Conservation (phyloP, 495 filamentous ascomycete species). For the Pseudevernia furfuracea region DNA sequence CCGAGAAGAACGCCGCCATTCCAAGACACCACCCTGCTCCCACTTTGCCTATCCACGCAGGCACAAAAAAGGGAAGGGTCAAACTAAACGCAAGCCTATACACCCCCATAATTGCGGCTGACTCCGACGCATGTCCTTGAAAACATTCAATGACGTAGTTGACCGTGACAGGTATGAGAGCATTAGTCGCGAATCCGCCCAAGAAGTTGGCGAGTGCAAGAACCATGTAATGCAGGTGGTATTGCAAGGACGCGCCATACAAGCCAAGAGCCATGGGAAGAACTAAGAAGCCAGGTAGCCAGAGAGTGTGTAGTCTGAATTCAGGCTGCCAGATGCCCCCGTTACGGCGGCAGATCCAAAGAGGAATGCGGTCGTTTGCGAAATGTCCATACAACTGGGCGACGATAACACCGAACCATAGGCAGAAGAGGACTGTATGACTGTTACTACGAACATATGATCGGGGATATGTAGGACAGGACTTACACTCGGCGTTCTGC, state of each 20-base stretch:
- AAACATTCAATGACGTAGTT: constrained; percentile 48
- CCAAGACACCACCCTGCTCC: constrained; percentile 37
- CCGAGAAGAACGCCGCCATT: constrained; percentile 35
- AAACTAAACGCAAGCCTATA: constrained; percentile 40
- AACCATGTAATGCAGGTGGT: constrained; percentile 43
- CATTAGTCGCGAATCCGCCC: constrained; percentile 36
- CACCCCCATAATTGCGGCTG: constrained; percentile 35
- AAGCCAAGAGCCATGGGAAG: constrained; percentile 45
- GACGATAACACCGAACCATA: constrained; percentile 42
- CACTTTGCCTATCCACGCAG: constrained; percentile 39
- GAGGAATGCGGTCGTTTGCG: constrained; percentile 41
- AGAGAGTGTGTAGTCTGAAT: constrained; percentile 18
- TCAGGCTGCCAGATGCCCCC: constrained; percentile 45
- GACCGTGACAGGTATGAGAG: constrained; percentile 15
- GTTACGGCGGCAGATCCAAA: constrained; percentile 34
- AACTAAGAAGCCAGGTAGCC: constrained; percentile 27
- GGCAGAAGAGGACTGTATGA: constrained; percentile 26
- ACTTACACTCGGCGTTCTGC: constrained; percentile 36
- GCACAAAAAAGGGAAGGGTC: constrained; percentile 42
- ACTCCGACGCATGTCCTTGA: constrained; percentile 37
- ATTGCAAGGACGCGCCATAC: constrained; percentile 41
- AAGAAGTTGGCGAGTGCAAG: constrained; percentile 37
- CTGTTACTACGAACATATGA: background rate
- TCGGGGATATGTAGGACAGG: background rate
- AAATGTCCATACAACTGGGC: constrained; percentile 39